Base-by-base conservation (phyloP, 1,139 yeast genomes). In the Magnusiomyces starmeri region DNA sequence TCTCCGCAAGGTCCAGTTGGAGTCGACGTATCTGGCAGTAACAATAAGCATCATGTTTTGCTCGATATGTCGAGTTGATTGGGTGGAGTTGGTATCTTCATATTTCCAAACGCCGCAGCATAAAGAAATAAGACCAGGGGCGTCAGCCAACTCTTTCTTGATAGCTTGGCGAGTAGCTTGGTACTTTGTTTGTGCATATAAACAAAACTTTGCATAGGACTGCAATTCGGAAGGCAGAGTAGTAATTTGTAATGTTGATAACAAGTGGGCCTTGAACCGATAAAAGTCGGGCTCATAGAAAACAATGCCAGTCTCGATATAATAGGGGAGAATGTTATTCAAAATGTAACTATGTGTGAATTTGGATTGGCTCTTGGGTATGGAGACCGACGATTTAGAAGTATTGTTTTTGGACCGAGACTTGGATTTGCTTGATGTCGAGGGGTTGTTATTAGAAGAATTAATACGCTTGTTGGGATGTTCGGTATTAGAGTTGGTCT, bases 61-160 rank as follows among this genome's bases (percentile, higher is more conserved):
- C 20, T 32, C 47, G 18, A 32, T 32, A 14, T 14, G 37, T 8
- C 40, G 39, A 25, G 47, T 32, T 7, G 47, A 22, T 18, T 18
- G 39, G 12, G 47, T 29, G 26, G 47, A 39, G 18, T 25, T 27
- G 22, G 37, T 8, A n/a, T 48, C 53, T 48, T 48, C 49, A 10
- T 50, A 43, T 27, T 50, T 50, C 56, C 56, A 54, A 14, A 51
- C 40, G 14, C 56, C 56, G 32, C 56, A 54, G 40, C 51, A 51
- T 9, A 54, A 42, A 39, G 54, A 51, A 24, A 54, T 40, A 14
- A 37, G 50, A 26, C 54, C 54, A 24, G 44, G 48, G 8, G 51
- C 43, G 18, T 43, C 22, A 9, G 37, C 42, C 7, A 54, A 48
- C 37, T 51, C 54, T 4, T 44, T 16, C 37, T 49, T 51, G 35